phyloP scores from a whole-genome alignment of 352 stramenopile genomes.

The Globisporangium megalacanthum region DNA sequence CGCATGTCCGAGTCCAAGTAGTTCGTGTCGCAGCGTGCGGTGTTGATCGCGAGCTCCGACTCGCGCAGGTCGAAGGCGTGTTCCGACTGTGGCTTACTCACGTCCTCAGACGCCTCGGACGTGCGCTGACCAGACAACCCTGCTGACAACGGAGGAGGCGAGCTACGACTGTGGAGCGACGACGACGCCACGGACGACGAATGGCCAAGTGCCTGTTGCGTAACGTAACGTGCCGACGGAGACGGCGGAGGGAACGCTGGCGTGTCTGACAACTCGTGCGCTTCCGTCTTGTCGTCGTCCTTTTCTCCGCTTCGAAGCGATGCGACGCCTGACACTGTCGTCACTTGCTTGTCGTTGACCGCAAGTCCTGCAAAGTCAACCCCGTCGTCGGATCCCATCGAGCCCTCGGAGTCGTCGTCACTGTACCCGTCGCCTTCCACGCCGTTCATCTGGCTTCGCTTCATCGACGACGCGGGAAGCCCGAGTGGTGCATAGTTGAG shows the following conservation, averaged over 20 bases:
- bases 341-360: neutral
- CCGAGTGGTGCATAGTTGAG: neutral
- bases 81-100: constrained; percentile 1
- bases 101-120: neutral
- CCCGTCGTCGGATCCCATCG: constrained; percentile 32
- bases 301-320: constrained; percentile 9
- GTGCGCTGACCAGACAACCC: constrained; percentile 1
- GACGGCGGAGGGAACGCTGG: constrained; percentile 38
- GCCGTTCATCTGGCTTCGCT: neutral
- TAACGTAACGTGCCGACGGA: constrained; percentile 31
- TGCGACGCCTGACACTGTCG: constrained; percentile 8
- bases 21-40: constrained; percentile 46
- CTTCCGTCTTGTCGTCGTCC: constrained; percentile 48
- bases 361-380: constrained; percentile 10
- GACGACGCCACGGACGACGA: constrained; percentile 24
- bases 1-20: constrained; percentile 68
- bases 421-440: constrained; percentile 15
- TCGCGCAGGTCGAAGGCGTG: constrained; percentile 29
- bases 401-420: constrained; percentile 35
- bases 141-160: neutral
- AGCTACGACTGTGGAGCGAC: constrained; percentile 4
- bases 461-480: neutral
- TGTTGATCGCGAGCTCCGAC: constrained; percentile 42
- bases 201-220: constrained; percentile 26
- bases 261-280: constrained; percentile 36